Base-by-base conservation (phyloP, 2,329 filamentous ascomycete species). In the Plectosphaerella sp. region DNA sequence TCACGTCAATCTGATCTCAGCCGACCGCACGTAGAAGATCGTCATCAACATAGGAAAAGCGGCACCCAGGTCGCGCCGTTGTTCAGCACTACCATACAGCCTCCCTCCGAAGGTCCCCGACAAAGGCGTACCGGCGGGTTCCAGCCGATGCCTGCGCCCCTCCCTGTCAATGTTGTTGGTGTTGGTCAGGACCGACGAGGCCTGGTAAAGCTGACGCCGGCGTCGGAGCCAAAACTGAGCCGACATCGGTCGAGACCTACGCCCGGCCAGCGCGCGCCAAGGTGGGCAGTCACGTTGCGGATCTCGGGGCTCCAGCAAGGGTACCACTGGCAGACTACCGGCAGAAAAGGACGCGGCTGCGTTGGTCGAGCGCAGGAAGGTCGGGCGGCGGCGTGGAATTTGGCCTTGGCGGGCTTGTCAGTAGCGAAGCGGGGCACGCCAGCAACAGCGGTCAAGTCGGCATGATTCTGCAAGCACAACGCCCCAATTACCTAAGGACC, bases 101-200 rank as follows among this genome's bases (percentile, higher is more conserved):
- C 37, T 58, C 53, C 46, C 64, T 64, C 0, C 78, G 78, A 0
- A 82, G 82, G 11, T 84, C 65, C 10, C 85, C 18, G 61, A 85
- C 82, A 18, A 86, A 74, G 1, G 78, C 73, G 54, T 84, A 84
- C 58, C n/a, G n/a, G n/a, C n/a, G 84, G 81, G 36, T 75, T 79
- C 50, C 82, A 65, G 37, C 61, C 66, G 18, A 78, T 62, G 0
- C 64, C 72, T 10, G 71, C 68, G 0, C 74, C 74, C 0, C 5
- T 68, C 67, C 54, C 80, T 76, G 51, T 77, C 74, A 16, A 84
- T 67, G 1, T 78, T 77, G 18, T 85, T 72, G 15, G 37, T 37
- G 22, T 49, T 49, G 36, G 43, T 22, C 14, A 37, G 48, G 2
- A 42, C 15, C 22, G 25, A 59, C 6, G 69, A 64, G 1, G 72